Base-by-base conservation (phyloP, 495 filamentous ascomycete species). In the Cercophora samala region DNA sequence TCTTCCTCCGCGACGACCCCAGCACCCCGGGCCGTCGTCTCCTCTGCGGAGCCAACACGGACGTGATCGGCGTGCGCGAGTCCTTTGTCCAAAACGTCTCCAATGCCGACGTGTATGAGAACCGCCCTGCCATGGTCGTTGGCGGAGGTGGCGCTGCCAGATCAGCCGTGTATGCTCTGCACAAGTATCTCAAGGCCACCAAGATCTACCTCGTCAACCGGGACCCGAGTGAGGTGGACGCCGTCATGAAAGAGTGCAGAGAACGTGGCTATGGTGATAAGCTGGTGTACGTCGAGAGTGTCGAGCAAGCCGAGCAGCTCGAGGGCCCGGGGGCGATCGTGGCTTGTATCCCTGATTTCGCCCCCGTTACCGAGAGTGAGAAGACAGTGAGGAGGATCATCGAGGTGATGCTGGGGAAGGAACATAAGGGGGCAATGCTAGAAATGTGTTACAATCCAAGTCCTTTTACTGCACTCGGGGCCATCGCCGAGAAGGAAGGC, bases 401-500 rank as follows among this genome's bases (percentile, higher is more conserved):
- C n/a, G 79, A 87, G 76, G 77, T 79, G 17, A 81, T 91, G 71
- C 71, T 89, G 56, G 37, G 72, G 62, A 76, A 79, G 78, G 75
- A 80, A 62, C 37, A 64, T 13, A 88, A 89, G 79, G 90, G 90
- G 11, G 85, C 85, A 8, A 86, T 93, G 51, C 75, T 91, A 68
- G 90, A 93, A 78, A 92, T 93, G 90, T 91, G 89, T 79, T 92
- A 93, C 73, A 89, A 91, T 72, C 90, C 90, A 1, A 77, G 79
- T 53, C 88, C 88, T 0, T 86, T 85, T 75, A 93, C 90, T 0
- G 82, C 82, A 67, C 85, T 92, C 62, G 87, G 82, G 5, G 76
- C 77, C 64, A 68, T 89, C 29, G 84, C 85, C 22, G 79, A 84
- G 63, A 75, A 75, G 2, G 79, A 80, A 18, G 87, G 89, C 6